Base-by-base conservation (phyloP, 768 basidiomycete genomes). In the Tricholoma flavovirens region DNA sequence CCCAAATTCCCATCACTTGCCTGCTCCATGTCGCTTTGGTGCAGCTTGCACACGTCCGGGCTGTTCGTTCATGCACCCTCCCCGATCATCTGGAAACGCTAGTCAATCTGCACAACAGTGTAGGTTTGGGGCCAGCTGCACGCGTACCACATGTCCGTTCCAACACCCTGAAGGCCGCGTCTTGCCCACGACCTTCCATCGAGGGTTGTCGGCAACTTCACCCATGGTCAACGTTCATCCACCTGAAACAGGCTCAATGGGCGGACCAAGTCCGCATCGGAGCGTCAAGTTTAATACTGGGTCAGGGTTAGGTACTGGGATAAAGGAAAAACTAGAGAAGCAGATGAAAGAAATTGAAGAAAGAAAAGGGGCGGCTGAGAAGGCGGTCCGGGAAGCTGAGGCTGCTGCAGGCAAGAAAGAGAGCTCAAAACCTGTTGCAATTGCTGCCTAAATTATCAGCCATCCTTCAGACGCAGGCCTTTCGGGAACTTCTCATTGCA, bases 131-230 rank as follows among this genome's bases (percentile, higher is more conserved):
- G 75, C 88, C 12, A 81, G 75, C 17, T 98, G 96, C 70, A 97
- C 93, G 8, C 84, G 92, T 54, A 83, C 85, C 32, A 80, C 84
- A 59, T 98, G 96, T 69, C 72, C 84, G n/a, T 99, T 88, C 78
- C 84, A 90, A 59, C 96, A 99, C 67, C 96, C 96, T 0, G 84
- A 90, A 55, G 88, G 88, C 9, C 87, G 91, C 11, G 87, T 89
- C 21, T 77, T 92, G 7, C 90, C 91, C 3, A 77, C 83, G 3
- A 75, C 84, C 11, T 93, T 93, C 79, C 88, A 93, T 65, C 86
- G 89, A 19, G 90, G 90, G 0, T 69, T 93, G 24, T 77, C 83
- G 14, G 75, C 80, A 3, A 77, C 71, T 24, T 79, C 81, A 0
- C 84, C 86, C 6, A 61, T 88, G 59, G 83, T 87, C 38, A 87